Base-by-base conservation (phyloP, 2,329 filamentous ascomycete genomes). In the Colletotrichum sp. region DNA sequence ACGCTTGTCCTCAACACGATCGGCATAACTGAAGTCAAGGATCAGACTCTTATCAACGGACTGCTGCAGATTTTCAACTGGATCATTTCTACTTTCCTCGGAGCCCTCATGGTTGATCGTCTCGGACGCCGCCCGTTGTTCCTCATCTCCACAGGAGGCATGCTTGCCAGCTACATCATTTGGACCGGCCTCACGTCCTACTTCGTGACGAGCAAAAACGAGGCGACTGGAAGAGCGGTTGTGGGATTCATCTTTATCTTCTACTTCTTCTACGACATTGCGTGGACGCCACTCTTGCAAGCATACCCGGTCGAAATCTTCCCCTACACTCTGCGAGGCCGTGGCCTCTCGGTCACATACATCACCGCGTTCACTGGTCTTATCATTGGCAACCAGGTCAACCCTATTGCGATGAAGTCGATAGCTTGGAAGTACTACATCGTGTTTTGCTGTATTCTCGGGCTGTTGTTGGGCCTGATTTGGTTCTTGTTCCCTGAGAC, bases 51-150 rank as follows among this genome's bases (percentile, higher is more conserved):
- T 24, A 87, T 88, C 79, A 88, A 87, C 74, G 86, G 84, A 8
- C 16, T 75, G 12, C 39, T 75, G 4, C 68, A 75, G 28, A 75
- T 75, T 8, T 72, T 62, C 55, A 75, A 75, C 68, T 75, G 68
- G 68, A 28, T 75, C n/a, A 68, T 75, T 18, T 71, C 72, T 3
- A 75, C 72, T 12, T 75, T 72, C 39, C 71, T 73, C 8, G 87
- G 87, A 68, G 84, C 89, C 74, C 79, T 82, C 21, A 81, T 87
- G 59, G 80, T 89, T 39, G 88, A 90, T 78, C 85, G 81, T 16
- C 80, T 79, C 8, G 77, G 77, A 28, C 73, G 77, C 18, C 60
- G 88, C 72, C 89, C 87, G 77, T 83, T 88, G 2, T 83, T 90
- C n/a, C 85, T 90, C 63, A 83, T 84, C 49, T 84, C 83, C 8